phyloP scores from a whole-genome alignment of 2,329 filamentous ascomycete genomes.

The Alternaria consortialis region DNA sequence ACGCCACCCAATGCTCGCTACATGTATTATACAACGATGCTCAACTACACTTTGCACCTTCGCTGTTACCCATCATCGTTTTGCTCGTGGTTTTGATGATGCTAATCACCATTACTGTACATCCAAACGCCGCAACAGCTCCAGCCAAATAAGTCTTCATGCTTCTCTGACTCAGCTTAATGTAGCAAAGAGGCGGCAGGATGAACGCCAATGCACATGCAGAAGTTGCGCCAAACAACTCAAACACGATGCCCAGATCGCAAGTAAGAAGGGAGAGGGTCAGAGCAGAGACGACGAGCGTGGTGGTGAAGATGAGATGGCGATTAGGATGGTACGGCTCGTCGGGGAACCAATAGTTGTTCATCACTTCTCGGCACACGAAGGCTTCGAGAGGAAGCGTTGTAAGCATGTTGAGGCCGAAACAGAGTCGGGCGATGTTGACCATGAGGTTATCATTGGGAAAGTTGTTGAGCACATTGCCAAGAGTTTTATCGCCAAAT shows the following conservation, averaged over 20 bases:
- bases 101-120: conserved; percentile 77
- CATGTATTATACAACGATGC: conserved; percentile 27
- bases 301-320: conserved; percentile 85
- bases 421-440: conserved; percentile 92
- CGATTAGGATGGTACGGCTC: conserved; percentile 83
- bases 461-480: conserved; percentile 99
- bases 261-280: conserved; percentile 83
- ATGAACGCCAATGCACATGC: conserved; percentile 96
- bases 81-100: conserved; percentile 45
- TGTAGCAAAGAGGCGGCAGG: conserved; percentile 90
- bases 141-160: conserved; percentile 77
- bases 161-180: conserved; percentile 85
- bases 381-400: conserved; percentile 96
- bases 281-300: conserved; percentile 82
- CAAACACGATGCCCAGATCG: conserved; percentile 92
- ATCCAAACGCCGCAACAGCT: conserved; percentile 79
- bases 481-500: conserved; percentile 89
- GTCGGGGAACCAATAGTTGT: conserved; percentile 78
- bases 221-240: conserved; percentile 93
- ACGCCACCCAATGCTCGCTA: conserved; percentile 30
- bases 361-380: conserved; percentile 96
- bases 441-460: conserved; percentile 89
- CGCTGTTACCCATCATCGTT: conserved; percentile 33
- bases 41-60: conserved; percentile 40
- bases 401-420: conserved; percentile 98